These are phyloP conservation scores for Kodamaea neixiangensis DNA, from an alignment of 805 yeast genomes.

Conservation along the genomic window DNA sequence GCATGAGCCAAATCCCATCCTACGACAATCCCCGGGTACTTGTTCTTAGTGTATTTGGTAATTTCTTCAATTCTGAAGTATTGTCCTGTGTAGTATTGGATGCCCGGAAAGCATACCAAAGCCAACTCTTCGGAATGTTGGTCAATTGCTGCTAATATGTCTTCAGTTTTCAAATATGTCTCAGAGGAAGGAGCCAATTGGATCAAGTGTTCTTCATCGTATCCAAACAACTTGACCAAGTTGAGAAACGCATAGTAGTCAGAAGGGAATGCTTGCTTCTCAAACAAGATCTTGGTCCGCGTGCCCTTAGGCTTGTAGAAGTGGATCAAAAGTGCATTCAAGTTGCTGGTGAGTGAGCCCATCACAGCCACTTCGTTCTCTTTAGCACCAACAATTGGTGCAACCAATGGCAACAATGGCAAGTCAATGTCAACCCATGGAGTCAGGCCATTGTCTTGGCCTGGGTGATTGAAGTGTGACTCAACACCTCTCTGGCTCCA, in stretches of 20 bases:
- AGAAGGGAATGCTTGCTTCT: conserved; percentile 87
- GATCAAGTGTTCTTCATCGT: conserved; percentile 53
- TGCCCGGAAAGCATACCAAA: conserved; percentile 78
- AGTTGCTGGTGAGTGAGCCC: conserved; percentile 82
- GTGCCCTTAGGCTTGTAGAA: conserved; percentile 69
- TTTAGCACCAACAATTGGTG: conserved; percentile 75
- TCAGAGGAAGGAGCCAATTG: conserved; percentile 64
- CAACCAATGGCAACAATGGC: conserved; percentile 67
- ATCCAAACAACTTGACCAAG: conserved; percentile 63
- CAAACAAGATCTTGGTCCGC: conserved; percentile 74
- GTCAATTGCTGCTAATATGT: conserved; percentile 59
- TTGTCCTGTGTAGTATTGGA: conserved; percentile 93
- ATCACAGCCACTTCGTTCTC: conserved; percentile 80
- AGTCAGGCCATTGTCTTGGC: conserved; percentile 46
- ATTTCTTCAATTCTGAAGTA: conserved; percentile 72
- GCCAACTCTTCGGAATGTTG: conserved; percentile 62
- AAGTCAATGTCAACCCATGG: conserved; percentile 86
- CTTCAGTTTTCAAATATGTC: conserved; percentile 58
- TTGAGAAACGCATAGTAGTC: conserved; percentile 85
- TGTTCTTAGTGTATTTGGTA: conserved; percentile 58
- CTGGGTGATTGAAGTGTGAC: conserved; percentile 76
- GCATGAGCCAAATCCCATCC: conserved; percentile 99
- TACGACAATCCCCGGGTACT: conserved; percentile 48
- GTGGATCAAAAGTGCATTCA: conserved; percentile 70
- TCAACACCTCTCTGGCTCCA: conserved; percentile 85